A percentile compares a stretch with the other conserved stretches of the same genome.
Evolutionary conservation across 2,329 filamentous ascomycete genomes (phyloP).

Genomic region (Cytospora paraplurivora): DNA sequence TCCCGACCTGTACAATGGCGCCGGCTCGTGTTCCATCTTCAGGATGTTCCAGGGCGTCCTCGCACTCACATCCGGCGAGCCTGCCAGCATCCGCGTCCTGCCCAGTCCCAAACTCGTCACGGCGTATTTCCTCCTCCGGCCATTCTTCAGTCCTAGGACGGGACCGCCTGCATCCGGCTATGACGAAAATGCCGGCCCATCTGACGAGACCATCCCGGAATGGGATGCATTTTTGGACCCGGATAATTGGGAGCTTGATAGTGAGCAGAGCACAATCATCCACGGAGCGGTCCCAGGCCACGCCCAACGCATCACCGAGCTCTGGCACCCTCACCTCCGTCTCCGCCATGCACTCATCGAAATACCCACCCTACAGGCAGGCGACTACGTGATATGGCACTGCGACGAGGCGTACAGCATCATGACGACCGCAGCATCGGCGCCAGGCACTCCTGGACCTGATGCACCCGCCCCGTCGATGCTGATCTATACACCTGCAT

Average conservation of each 20-base stretch:
- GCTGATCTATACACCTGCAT: conserved; percentile 58
- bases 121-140: conserved; percentile 52
- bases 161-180: conserved; percentile 42
- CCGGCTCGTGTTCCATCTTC: conserved; percentile 59
- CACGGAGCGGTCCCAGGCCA: conserved; percentile 61
- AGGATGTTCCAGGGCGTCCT: conserved; percentile 62
- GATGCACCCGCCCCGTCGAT: conserved; percentile 44
- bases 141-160: conserved; percentile 53
- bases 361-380: conserved; percentile 55
- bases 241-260: conserved; percentile 48
- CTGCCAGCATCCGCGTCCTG: conserved; percentile 50
- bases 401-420: conserved; percentile 60
- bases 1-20: conserved; percentile 59
- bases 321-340: conserved; percentile 59
- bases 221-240: conserved; percentile 57
- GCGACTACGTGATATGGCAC: conserved; percentile 63
- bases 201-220: conserved; percentile 40
- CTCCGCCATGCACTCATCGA: conserved; percentile 56
- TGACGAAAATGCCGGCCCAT: conserved; percentile 28
- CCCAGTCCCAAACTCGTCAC: conserved; percentile 52
- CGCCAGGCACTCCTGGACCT: conserved; percentile 39
- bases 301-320: conserved; percentile 58
- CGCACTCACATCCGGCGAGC: conserved; percentile 54
- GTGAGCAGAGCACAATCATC: conserved; percentile 56
- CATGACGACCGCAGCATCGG: conserved; percentile 42